phyloP scores from a whole-genome alignment of 1,139 yeast species.

The Protomyces lactucae-debilis region DNA sequence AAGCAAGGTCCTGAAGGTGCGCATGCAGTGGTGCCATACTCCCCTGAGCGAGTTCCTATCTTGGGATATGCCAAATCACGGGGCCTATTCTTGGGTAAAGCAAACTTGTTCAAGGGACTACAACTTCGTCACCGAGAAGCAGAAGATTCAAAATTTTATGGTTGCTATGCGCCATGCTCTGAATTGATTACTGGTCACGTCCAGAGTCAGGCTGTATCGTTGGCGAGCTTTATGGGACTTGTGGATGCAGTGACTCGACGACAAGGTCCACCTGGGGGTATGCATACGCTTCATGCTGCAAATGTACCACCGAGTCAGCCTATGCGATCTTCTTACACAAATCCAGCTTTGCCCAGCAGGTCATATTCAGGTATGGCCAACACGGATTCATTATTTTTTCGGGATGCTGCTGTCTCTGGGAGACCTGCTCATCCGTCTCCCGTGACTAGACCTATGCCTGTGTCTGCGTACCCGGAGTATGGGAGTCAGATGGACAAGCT shows the following conservation, averaged over 20 bases:
- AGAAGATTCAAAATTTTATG: not conserved
- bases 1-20: not conserved
- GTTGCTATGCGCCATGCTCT: not conserved
- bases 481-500: not conserved
- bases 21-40: not conserved
- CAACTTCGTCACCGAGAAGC: not conserved
- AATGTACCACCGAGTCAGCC: too few species aligned
- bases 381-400: not conserved
- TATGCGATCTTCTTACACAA: too few species aligned
- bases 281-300: too few species aligned
- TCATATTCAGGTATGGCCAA: too few species aligned
- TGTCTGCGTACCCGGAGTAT: not conserved
- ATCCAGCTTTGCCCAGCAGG: too few species aligned
- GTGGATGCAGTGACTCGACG: not conserved
- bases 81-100: not conserved
- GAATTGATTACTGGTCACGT: not conserved
- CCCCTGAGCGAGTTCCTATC: not conserved
- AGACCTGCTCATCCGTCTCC: not conserved
- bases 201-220: not conserved
- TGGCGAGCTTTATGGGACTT: not conserved
- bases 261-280: too few species aligned
- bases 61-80: not conserved
- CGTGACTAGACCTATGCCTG: not conserved
- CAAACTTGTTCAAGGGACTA: not conserved
- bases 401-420: not conserved